These are phyloP conservation scores for Globisporangium viniferum DNA, from an alignment of 352 stramenopile species.

Conservation along the genomic window DNA sequence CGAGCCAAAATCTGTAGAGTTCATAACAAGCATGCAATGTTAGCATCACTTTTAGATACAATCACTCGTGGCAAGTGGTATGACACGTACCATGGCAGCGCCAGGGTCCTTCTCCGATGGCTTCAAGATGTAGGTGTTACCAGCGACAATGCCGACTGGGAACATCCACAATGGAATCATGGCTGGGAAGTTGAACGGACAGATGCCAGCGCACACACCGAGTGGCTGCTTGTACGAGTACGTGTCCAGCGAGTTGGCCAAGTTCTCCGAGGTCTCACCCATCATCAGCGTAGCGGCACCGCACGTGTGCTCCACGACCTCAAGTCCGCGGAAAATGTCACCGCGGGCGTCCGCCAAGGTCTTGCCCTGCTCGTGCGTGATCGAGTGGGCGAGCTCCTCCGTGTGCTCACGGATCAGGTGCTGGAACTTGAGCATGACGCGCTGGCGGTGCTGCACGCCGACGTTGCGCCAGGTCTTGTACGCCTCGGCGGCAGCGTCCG, in stretches of 20 bases:
- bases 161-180: slow-evolving; percentile 97
- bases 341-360: slow-evolving; percentile 92
- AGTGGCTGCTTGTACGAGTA: slow-evolving; percentile 96
- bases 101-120: slow-evolving; percentile 92
- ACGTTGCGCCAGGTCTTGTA: slow-evolving; percentile 94
- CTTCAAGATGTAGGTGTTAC: slow-evolving; percentile 98
- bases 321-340: slow-evolving; percentile 97
- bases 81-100: slow-evolving; percentile 62
- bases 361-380: slow-evolving; percentile 93
- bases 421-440: slow-evolving; percentile 96
- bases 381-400: slow-evolving; percentile 93
- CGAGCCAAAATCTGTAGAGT: slow-evolving; percentile 79
- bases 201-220: slow-evolving; percentile 92
- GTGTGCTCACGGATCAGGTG: slow-evolving; percentile 93
- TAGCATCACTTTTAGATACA: not conserved
- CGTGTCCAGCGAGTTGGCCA: slow-evolving; percentile 92
- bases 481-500: slow-evolving; percentile 68
- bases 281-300: slow-evolving; percentile 86
- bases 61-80: not conserved
- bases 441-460: slow-evolving; percentile 91
- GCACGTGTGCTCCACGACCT: slow-evolving; percentile 80
- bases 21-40: not conserved
- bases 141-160: slow-evolving; percentile 83
- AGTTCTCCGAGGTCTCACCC: slow-evolving; percentile 93
- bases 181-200: slow-evolving; percentile 95